phyloP scores from a whole-genome alignment of 306 rosid genomes.

The Hippophae rhamnoides region DNA sequence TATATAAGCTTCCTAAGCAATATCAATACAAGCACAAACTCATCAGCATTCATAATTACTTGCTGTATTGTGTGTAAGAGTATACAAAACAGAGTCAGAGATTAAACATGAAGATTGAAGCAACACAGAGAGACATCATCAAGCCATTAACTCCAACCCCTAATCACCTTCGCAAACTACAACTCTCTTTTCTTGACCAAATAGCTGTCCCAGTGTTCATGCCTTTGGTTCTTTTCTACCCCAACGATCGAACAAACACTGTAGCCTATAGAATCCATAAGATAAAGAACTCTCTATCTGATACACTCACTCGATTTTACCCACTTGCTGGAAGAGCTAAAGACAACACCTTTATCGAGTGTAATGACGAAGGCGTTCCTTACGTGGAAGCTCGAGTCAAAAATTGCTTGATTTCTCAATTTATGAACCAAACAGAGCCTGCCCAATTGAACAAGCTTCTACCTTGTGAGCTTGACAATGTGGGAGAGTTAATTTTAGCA shows the following conservation, averaged over 20 bases:
- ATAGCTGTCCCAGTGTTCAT: conserved; percentile 12
- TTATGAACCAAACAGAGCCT: conserved; percentile 7
- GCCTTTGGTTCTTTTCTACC: conserved; percentile 20
- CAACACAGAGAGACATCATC: background rate
- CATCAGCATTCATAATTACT: too few relatives aligned
- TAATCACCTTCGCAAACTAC: conserved; percentile 14
- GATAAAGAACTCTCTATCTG: conserved; percentile 13
- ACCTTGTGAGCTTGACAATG: conserved; percentile 5
- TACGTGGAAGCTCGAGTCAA: conserved; percentile 10
- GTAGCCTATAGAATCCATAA: background rate
- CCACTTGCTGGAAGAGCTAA: conserved; percentile 11
- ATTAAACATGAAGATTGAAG: conserved; percentile 9
- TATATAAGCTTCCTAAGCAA: too few relatives aligned
- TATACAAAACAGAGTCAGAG: too few relatives aligned
- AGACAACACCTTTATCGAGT: conserved; percentile 6
- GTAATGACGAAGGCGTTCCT: conserved; percentile 9
- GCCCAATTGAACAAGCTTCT: conserved; percentile 16
- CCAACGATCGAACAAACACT: background rate
- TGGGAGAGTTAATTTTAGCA: background rate
- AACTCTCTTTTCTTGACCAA: conserved; percentile 24
- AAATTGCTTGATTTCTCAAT: background rate
- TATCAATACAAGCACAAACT: too few relatives aligned
- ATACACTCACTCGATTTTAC: conserved; percentile 15
- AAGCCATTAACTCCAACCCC: conserved; percentile 22
- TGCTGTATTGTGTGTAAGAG: too few relatives aligned